Conservation (phyloP, 208 protist species). For the Wallacemonas sp. region DNA sequence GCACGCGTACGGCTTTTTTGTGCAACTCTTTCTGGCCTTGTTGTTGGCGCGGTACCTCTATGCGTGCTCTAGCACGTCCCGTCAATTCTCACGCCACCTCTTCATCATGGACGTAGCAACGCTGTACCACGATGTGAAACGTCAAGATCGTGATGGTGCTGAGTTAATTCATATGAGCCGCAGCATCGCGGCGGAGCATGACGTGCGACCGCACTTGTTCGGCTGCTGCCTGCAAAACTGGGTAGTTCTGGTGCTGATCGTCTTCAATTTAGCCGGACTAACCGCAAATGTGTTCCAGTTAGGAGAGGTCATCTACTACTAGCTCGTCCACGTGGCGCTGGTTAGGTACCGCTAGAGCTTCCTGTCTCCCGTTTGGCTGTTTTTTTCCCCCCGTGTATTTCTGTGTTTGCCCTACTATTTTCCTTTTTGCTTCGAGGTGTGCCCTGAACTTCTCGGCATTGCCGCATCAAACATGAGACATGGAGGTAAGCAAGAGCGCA, state of each 20-base stretch:
- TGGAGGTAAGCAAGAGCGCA: too few species aligned
- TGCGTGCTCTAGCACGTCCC: conserved; percentile 31
- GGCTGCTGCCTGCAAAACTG: conserved; percentile 22
- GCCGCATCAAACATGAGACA: too few species aligned
- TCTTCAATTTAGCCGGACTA: conserved; percentile 39
- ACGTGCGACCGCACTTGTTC: conserved; percentile 57
- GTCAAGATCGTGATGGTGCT: conserved; percentile 27
- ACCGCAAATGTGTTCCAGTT: conserved; percentile 42
- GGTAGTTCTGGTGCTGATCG: conserved; percentile 23
- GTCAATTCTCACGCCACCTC: conserved; percentile 46
- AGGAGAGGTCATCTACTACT: conserved; percentile 30
- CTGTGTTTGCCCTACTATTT: too few species aligned
- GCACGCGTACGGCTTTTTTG: conserved; percentile 64
- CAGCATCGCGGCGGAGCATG: conserved; percentile 31
- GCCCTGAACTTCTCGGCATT: too few species aligned
- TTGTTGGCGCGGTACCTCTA: conserved; percentile 66
- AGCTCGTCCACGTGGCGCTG: neutral
- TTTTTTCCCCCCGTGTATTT: conserved; percentile 2
- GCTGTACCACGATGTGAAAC: conserved; percentile 59
- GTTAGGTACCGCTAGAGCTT: neutral
- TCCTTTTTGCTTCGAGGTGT: too few species aligned
- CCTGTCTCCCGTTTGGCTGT: neutral
- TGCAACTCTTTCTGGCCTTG: conserved; percentile 48
- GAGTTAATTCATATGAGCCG: conserved; percentile 57
- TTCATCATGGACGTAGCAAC: conserved; percentile 72